Base-by-base conservation (phyloP, 202 grass and related monocot species). In the Bolboschoenoplectus hybrid region DNA sequence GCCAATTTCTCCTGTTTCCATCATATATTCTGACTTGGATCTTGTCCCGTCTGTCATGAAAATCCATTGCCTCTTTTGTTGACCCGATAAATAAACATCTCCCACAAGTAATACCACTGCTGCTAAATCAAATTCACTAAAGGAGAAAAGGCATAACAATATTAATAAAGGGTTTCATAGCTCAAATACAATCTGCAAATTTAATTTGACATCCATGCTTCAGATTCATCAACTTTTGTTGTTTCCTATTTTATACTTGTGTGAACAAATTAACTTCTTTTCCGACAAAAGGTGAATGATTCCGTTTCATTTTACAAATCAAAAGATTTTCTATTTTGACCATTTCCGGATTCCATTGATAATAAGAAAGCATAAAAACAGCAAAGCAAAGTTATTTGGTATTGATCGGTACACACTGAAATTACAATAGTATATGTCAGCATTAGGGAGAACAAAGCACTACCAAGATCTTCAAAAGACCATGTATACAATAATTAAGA, bases 51-150 rank as follows among this genome's bases (percentile, higher is more conserved):
- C 90, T 70, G 93, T 91, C 71, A 98, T 75, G 79, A 98, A 98
- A 80, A 98, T 85, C 93, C 96, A 95, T 79, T 98, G 93, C 86
- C 74, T 95, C 88, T 95, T 94, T 85, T 94, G 90, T 82, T 67
- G 82, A 78, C 82, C 75, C 61, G 84, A 95, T 86, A 90, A 81
- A 88, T 95, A 94, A 89, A 85, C 49, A 72, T 94, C 87, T 19
- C 91, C 96, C 34, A 95, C 91, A 84, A 95, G 83, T 63, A 98
- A 87, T 78, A 98, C 81, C 76, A 92, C 43, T 63, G 91, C 93
- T 90, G 90, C 91, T 87, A 94, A 80, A 83, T 98, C 93, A 85
- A 98, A 98, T 88, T 96, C 96, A 89, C 96, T 98, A 82, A 84
- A 94, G 85, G 85, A 17, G 84, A 71, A 73, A 84, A 57, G 68